Percentiles rank a stretch among this genome's conserved stretches.
phyloP scores from a whole-genome alignment of 2,329 filamentous ascomycete species.

The Akanthomyces uredinophilus region DNA sequence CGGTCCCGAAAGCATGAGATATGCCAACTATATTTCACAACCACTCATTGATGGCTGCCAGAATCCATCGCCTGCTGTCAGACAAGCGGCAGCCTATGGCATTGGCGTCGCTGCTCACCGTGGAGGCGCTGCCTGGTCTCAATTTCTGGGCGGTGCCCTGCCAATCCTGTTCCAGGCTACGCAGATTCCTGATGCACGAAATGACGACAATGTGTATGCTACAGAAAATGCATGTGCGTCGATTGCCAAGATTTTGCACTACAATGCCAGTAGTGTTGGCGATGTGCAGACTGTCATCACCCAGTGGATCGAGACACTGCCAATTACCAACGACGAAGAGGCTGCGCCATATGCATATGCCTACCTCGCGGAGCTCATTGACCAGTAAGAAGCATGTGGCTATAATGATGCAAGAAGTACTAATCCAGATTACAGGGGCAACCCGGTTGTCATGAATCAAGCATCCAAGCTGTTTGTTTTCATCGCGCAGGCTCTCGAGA shows the following conservation, averaged over 20 bases:
- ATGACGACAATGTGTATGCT: slow-evolving; percentile 91
- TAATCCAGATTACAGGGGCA: slow-evolving; percentile 57
- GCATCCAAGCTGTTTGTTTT: slow-evolving; percentile 77
- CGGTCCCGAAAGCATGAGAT: slow-evolving; percentile 80
- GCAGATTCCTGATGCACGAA: slow-evolving; percentile 73
- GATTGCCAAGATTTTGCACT: slow-evolving; percentile 95
- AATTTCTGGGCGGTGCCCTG: slow-evolving; percentile 76
- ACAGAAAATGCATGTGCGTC: slow-evolving; percentile 96
- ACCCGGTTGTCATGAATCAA: slow-evolving; percentile 72
- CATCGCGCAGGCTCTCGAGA: slow-evolving; percentile 84
- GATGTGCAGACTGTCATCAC: slow-evolving; percentile 70
- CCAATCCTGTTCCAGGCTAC: slow-evolving; percentile 81
- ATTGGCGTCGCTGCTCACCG: slow-evolving; percentile 93
- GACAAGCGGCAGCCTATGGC: slow-evolving; percentile 93
- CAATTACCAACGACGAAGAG: slow-evolving; percentile 92
- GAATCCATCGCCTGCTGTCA: slow-evolving; percentile 81
- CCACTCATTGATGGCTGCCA: slow-evolving; percentile 82
- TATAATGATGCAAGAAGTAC: slow-evolving; percentile 16
- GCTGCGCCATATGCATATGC: slow-evolving; percentile 93
- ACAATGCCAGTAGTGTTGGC: slow-evolving; percentile 70
- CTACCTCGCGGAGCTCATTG: slow-evolving; percentile 85
- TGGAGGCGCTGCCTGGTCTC: slow-evolving; percentile 79
- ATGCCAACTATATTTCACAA: slow-evolving; percentile 78
- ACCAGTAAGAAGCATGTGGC: slow-evolving; percentile 66
- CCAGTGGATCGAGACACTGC: slow-evolving; percentile 89